Conservation (phyloP, 331 rosid genomes). For the Quercus phellos region DNA sequence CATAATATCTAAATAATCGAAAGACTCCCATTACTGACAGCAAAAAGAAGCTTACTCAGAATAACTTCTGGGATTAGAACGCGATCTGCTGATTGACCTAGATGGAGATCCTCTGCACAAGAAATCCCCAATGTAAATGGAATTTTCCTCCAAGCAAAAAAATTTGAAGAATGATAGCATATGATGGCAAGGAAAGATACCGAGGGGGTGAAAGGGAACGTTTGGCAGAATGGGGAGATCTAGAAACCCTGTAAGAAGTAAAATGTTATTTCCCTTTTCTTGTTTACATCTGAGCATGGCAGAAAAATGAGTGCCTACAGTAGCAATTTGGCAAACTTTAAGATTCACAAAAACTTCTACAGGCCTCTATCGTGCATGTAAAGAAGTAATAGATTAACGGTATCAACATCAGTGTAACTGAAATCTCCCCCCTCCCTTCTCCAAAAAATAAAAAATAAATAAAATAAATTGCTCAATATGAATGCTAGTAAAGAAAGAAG, state of each 20-base stretch:
- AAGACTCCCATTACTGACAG: not conserved
- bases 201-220: conserved; percentile 34
- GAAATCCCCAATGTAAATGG: conserved; percentile 1
- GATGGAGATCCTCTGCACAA: conserved; percentile 41
- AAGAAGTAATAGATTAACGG: not conserved
- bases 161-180: not conserved
- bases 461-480: not conserved
- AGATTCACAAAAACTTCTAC: not conserved
- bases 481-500: not conserved
- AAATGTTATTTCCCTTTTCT: not conserved
- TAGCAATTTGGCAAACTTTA: not conserved
- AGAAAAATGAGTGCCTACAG: too few relatives aligned
- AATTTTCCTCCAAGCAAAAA: not conserved
- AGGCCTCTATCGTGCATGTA: not conserved
- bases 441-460: not conserved
- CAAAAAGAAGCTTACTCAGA: conserved; percentile 40
- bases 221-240: conserved; percentile 50
- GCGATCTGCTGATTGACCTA: conserved; percentile 55
- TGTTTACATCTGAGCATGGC: not conserved
- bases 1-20: not conserved
- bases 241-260: conserved; percentile 34
- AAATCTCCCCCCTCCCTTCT: not conserved
- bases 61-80: conserved; percentile 52
- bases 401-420: not conserved
- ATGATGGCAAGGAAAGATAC: conserved; percentile 26